Conservation (phyloP, 805 yeast species). For the Wickerhamiella azymoides region DNA sequence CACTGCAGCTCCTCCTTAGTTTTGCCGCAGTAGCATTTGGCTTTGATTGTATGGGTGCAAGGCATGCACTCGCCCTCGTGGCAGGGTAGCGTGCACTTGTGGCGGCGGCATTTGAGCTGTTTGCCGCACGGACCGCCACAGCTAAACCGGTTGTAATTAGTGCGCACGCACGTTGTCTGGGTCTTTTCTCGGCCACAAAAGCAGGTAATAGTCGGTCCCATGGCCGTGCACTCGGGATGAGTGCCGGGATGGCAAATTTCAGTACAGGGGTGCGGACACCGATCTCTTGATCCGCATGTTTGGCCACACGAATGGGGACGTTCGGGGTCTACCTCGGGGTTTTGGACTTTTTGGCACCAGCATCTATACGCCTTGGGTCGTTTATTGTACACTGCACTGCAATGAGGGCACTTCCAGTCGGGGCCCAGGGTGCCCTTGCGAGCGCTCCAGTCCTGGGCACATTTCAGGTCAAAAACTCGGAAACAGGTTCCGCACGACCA, state of each 20-base stretch:
- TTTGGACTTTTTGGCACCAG: conserved; percentile 17
- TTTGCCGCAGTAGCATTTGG: conserved; percentile 26
- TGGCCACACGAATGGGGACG: conserved; percentile 21
- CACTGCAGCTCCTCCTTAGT: neutral
- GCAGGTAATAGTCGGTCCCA: conserved; percentile 17
- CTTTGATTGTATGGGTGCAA: conserved; percentile 16
- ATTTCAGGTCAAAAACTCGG: conserved; percentile 73
- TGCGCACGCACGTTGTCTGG: conserved; percentile 12
- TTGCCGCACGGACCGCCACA: conserved; percentile 12
- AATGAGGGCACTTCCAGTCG: conserved; percentile 19
- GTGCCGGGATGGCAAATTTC: conserved; percentile 19
- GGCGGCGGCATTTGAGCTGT: conserved; percentile 11
- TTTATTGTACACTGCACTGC: conserved; percentile 9
- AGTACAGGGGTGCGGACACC: conserved; percentile 21
- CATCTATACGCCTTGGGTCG: conserved; percentile 12
- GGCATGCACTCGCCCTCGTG: conserved; percentile 16
- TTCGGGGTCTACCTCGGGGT: conserved; percentile 7
- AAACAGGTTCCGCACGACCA: conserved; percentile 74
- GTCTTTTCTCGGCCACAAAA: conserved; percentile 13
- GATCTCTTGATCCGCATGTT: conserved; percentile 16
- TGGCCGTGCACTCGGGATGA: conserved; percentile 14
- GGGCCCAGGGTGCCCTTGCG: conserved; percentile 42
- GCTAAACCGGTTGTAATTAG: conserved; percentile 13
- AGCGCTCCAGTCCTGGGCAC: conserved; percentile 77
- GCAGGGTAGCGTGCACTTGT: conserved; percentile 14